Evolutionary conservation across 306 rosid species (phyloP), one percentile per base, ranked within the genome.

Genomic region (Begonia fuchsioides): DNA sequence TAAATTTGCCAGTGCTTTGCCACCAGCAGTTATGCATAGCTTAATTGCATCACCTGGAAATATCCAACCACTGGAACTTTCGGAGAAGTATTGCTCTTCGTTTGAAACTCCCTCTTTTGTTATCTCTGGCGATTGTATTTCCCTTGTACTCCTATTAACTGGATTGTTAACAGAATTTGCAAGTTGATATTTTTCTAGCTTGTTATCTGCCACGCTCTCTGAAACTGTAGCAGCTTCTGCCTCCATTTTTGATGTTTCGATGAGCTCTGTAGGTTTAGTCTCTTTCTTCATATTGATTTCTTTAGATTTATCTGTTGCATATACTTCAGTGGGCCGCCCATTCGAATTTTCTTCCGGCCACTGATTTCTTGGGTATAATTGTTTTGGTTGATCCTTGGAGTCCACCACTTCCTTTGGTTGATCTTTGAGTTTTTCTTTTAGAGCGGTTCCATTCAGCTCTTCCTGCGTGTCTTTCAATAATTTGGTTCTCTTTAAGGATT

Each of bases 21-120:
- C 81, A 66, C 61, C 73, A 45, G 80, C 62, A 15, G 80, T 77
- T 60, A 70, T n/a, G 54, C 87, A 87, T 48, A 70, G 44, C 18
- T 32, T 65, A 59, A 71, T 64, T 41, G 38, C 40, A 59, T 65
- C 82, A 48, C 70, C 74, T 43, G 78, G 84, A 56, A 76, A 65
- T 56, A 71, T 67, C 88, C 93, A 73, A 8, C 55, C 65, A 46
- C 73, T 67, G 49, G 76, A 81, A 45, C 64, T 55, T 57, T 61
- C 72, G 65, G 50, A 53, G 15, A 56, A 26, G 50, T 41, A 39
- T 32, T 38, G 54, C 56, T 49, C 49, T 16, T 46, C 17, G 50
- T 66, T 53, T 39, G 75, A 53, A 59, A 55, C 63, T 60, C 35
- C 66, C 60, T 64, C 59, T 41, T 20, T 46, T 56, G 49, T 38